Base-by-base conservation (phyloP, 495 filamentous ascomycete genomes). In the Penicillium mononematosum region DNA sequence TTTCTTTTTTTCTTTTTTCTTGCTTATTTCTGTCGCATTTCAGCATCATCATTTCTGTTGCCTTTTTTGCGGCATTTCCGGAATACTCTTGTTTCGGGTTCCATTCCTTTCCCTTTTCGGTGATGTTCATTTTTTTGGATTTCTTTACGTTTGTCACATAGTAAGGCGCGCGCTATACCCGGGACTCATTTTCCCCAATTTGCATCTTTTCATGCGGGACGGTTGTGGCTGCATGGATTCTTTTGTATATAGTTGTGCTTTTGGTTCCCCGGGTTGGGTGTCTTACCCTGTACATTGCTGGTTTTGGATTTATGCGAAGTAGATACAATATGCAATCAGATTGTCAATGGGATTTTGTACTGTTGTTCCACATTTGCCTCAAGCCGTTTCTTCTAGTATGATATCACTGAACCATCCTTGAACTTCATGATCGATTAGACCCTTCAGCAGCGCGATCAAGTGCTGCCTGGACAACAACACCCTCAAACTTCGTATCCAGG, bases 111-210 rank as follows among this genome's bases (percentile, higher is more conserved):
- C 52, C 31, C 11, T 47, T 53, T 9, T 17, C 4, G 29, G 39
- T 20, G n/a, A n/a, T 53, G 29, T 24, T 46, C 1, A 50, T 45
- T 45, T 19, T 19, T 50, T 47, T n/a, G 36, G 58, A 52, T 55
- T 16, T 60, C 9, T 57, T 52, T 46, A 12, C 52, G 44, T 60
- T 39, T 20, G 0, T 29, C 17, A 46, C 49, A 66, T 68, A 66
- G 71, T 70, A 61, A 72, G 70, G 69, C 70, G 67, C 69, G 69
- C 71, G 65, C 66, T 70, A 73, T 74, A 75, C 72, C 71, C 70
- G 61, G 69, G 65, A 66, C 57, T 61, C 53, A 50, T 61, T 25
- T 56, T 45, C 39, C 31, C 36, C 36, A 58, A 52, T 45, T 53
- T 57, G 50, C 57, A 41, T 63, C 45, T 41, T 45, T 55, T 57